Evolutionary conservation across 805 yeast genomes (phyloP), one percentile per base, ranked within the genome.

Genomic region (Yamadazyma olivae): DNA sequence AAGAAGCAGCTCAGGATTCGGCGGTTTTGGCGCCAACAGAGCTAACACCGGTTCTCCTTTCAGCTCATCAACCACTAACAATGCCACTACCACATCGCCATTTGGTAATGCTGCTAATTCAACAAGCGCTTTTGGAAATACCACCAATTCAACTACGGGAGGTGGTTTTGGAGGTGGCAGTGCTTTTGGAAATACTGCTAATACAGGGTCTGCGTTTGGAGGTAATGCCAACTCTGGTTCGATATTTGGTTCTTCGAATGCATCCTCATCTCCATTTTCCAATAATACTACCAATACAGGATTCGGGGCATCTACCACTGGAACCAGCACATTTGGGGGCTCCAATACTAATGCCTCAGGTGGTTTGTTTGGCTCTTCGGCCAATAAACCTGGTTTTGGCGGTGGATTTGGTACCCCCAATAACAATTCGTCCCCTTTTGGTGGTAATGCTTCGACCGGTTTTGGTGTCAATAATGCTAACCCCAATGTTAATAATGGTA

Each of bases 401-500:
- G 51, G 51, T 17, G 43, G 47, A 2, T 51, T 51, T 39, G 58
- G 54, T 6, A 35, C 40, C 24, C 44, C 47, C 19, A 24, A 32
- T 40, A 27, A 27, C 21, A 49, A 44, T 22, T 33, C 53, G 13
- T 48, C 61, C 6, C 53, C 55, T 4, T 50, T 57, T 40, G 56
- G 56, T 21, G 32, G 48, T 7, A 46, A 40, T 7, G 17, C 42
- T 54, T 38, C 38, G 34, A 27, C 47, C 3, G 46, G 45, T 4
- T 27, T 61, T 57, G 48, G 48, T 3, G n/a, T n/a, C n/a, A 51
- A 50, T 3, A 64, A 69, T 1, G 52, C 51, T 3, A 66, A 52
- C 35, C 43, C 64, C 13, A 49, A 54, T 36, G 60, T 55, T 20
- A 67, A 74, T 61, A 73, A 78, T 44, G 95, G 96, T 22, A 82